Evolutionary conservation across 1,139 yeast species (phyloP).

Genomic region (Nakaseomyces delphensis): DNA sequence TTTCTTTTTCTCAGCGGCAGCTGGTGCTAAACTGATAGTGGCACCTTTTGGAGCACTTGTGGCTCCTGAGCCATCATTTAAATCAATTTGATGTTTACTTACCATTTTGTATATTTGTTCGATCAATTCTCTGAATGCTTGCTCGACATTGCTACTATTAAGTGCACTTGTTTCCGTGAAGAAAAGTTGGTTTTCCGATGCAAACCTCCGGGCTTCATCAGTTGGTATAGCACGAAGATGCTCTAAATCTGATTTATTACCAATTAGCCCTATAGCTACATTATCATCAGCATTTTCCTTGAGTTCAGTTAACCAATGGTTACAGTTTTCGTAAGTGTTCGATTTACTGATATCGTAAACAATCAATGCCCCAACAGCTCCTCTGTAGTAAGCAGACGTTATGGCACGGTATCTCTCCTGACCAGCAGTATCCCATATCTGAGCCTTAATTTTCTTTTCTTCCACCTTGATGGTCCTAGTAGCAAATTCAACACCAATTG

Average conservation of each 20-base stretch:
- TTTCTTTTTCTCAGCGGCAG: slow-evolving; percentile 70
- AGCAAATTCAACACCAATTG: slow-evolving; percentile 97
- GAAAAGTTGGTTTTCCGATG: slow-evolving; percentile 82
- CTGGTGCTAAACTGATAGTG: slow-evolving; percentile 87
- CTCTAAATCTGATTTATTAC: slow-evolving; percentile 91
- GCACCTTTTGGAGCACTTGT: slow-evolving; percentile 57
- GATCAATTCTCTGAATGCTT: slow-evolving; percentile 84
- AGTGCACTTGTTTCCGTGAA: slow-evolving; percentile 98
- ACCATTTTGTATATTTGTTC: slow-evolving; percentile 91
- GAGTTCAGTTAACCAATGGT: slow-evolving; percentile 91
- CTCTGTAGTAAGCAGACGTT: slow-evolving; percentile 94
- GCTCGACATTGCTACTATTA: slow-evolving; percentile 89
- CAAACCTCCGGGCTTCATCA: slow-evolving; percentile 93
- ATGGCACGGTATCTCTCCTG: slow-evolving; percentile 98
- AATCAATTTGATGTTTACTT: slow-evolving; percentile 75
- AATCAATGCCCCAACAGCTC: slow-evolving; percentile 94
- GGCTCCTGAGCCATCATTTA: slow-evolving; percentile 44
- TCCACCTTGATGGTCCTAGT: slow-evolving; percentile 92
- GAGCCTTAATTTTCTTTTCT: slow-evolving; percentile 92
- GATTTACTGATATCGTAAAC: slow-evolving; percentile 94
- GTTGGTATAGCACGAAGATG: slow-evolving; percentile 96
- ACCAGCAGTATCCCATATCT: slow-evolving; percentile 99
- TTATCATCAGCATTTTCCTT: slow-evolving; percentile 96
- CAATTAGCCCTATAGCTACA: slow-evolving; percentile 92
- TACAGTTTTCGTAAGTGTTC: slow-evolving; percentile 85